Conservation (phyloP, 352 stramenopile genomes). For the Phytophthora cactorum region DNA sequence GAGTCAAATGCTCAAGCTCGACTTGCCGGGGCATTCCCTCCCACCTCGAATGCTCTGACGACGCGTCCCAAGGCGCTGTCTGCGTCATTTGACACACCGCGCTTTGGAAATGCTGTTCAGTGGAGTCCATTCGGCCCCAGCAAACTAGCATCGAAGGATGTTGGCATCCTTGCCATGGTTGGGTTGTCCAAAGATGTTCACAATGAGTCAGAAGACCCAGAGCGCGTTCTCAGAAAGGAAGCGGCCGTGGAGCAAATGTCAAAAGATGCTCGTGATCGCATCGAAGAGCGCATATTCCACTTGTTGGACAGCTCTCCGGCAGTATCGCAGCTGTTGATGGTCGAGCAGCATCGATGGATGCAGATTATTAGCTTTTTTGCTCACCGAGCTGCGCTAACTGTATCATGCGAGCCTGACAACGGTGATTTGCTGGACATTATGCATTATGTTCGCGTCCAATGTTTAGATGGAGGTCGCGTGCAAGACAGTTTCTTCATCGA, state of each 20-base stretch:
- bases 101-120: constrained; percentile 55
- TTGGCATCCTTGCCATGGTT: constrained; percentile 60
- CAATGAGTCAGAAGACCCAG: constrained; percentile 57
- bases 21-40: constrained; percentile 45
- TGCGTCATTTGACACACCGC: constrained; percentile 61
- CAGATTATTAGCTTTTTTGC: constrained; percentile 81
- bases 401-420: constrained; percentile 72
- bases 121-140: constrained; percentile 59
- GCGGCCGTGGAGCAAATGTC: constrained; percentile 61
- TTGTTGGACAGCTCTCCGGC: constrained; percentile 59
- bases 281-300: constrained; percentile 81
- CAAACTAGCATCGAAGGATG: constrained; percentile 48
- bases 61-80: constrained; percentile 64
- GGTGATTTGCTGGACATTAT: constrained; percentile 86
- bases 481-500: constrained; percentile 91
- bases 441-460: constrained; percentile 87
- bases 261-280: constrained; percentile 60
- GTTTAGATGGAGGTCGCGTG: constrained; percentile 71
- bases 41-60: constrained; percentile 33
- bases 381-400: constrained; percentile 62
- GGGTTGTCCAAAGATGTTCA: constrained; percentile 69
- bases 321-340: constrained; percentile 63
- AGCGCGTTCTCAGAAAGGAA: constrained; percentile 47
- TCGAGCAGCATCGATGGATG: constrained; percentile 85
- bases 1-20: constrained; percentile 65